Base-by-base conservation (phyloP, 208 protist species). In the Trypanosoma theileri region DNA sequence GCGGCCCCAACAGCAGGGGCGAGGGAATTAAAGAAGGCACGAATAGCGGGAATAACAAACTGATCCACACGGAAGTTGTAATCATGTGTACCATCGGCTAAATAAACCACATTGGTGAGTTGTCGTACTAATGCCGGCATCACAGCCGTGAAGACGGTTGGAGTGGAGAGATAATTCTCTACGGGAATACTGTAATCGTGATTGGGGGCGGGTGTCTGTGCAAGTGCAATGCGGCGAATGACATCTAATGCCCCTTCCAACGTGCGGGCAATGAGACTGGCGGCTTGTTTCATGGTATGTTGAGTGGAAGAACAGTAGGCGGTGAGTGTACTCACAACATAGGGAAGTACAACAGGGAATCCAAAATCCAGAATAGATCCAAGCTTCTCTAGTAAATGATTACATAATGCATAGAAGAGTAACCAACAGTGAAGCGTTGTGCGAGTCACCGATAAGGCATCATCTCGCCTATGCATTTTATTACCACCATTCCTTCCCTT, bases 51-150 rank as follows among this genome's bases (percentile, higher is more conserved):
- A 13, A 96, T 79, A 12, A 92, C 88, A 53, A 73, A 72, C 57
- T 91, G 82, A 63, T 88, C 84, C 24, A 79, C 87, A 21, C 91
- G 86, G 64, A 86, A 86, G 13, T 50, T 62, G 71, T 92, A 96
- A 68, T 81, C 66, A 69, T 86, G 83, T 48, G 67, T 61, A 41
- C 77, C 67, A 66, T 94, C 91, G 42, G 75, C 68, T 31, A 96
- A 74, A 66, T 86, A 86, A 26, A 66, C 71, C 3, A 85, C 55
- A 67, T 96, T 96, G 66, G 81, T 79, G 41, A 96, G 68, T 73
- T 96, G 91, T 54, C 85, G 86, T 28, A 92, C 83, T 35, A 93
- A 56, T 54, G 85, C 82, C 10, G 88, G 88, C 91, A 96, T 96
- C 35, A 93, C 69, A 24, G 73, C 73, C 63, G 81, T 87, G 74